These are phyloP conservation scores for Eucalyptus curtisii DNA, from an alignment of 345 rosid species.

Conservation along the genomic window DNA sequence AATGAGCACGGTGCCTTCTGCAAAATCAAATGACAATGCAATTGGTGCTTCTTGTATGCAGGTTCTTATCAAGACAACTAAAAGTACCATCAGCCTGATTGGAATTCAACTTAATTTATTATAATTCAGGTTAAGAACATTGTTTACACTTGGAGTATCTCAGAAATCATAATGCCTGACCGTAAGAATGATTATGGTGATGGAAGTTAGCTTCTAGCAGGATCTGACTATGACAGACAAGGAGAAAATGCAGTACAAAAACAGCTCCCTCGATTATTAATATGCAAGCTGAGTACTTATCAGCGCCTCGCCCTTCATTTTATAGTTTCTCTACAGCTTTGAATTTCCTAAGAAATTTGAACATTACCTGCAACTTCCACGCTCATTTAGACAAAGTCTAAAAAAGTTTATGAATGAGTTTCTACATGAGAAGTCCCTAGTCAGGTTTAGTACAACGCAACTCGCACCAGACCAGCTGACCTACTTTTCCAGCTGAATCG, in stretches of 20 bases:
- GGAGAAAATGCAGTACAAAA: not conserved
- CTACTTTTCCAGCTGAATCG: not conserved
- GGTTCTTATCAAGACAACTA: not conserved
- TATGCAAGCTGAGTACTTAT: not conserved
- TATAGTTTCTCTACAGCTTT: not conserved
- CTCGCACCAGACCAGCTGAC: not conserved
- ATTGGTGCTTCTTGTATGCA: not conserved
- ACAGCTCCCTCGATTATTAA: not conserved
- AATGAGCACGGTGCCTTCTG: not conserved
- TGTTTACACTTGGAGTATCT: not conserved
- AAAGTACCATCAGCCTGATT: not conserved
- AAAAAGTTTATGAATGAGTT: not conserved
- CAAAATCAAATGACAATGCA: not conserved
- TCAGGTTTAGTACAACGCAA: not conserved
- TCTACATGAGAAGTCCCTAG: not conserved
- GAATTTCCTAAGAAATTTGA: not conserved
- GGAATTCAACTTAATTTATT: not conserved
- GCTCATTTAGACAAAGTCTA: not conserved
- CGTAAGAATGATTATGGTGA: not conserved
- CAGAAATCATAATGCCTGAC: not conserved
- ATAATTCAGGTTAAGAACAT: not conserved
- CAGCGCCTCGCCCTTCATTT: not conserved
- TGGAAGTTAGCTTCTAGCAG: not conserved
- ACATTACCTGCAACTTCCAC: not conserved
- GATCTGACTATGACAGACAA: not conserved